Conservation (phyloP, 139 green algal genomes). For the Volvox africanus region DNA sequence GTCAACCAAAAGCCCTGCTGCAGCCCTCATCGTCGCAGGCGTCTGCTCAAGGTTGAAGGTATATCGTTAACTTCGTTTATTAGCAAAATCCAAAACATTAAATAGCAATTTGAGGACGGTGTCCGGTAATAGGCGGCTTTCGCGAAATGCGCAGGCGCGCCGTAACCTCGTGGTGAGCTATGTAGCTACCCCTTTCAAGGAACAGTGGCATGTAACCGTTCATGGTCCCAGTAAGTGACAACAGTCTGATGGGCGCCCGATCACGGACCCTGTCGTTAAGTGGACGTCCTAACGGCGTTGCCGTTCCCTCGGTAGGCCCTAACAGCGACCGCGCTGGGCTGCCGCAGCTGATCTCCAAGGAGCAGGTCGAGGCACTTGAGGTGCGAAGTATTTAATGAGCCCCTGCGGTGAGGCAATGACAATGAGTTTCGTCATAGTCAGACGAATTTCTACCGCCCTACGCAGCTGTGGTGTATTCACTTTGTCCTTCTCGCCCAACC, state of each 20-base stretch:
- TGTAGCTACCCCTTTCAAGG: constrained; percentile 61
- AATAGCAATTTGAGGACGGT: background rate
- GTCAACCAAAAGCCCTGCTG: background rate
- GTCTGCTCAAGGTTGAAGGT: constrained; percentile 20
- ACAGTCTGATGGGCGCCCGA: background rate
- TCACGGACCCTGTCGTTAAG: no score
- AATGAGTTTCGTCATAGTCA: no score
- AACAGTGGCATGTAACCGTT: constrained; percentile 58
- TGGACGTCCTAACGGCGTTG: no score
- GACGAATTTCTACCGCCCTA: no score
- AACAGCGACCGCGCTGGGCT: constrained; percentile 51
- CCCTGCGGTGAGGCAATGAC: no score
- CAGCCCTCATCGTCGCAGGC: background rate
- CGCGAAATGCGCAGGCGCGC: constrained; percentile 21
- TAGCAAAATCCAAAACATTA: background rate
- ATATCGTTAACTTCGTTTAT: background rate
- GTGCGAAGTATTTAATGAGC: constrained; percentile 43
- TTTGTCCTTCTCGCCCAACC: no score
- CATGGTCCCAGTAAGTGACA: constrained; percentile 48
- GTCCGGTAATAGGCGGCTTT: no score
- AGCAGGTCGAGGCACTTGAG: constrained; percentile 78
- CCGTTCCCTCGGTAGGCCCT: constrained; percentile 14
- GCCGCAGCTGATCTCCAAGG: constrained; percentile 72
- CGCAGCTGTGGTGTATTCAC: no score
- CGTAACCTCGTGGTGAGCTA: constrained; percentile 43